A percentile compares a stretch with the other conserved stretches of the same genome.
Evolutionary conservation across 352 stramenopile species (phyloP).

Genomic region (Phytophthora multivora): DNA sequence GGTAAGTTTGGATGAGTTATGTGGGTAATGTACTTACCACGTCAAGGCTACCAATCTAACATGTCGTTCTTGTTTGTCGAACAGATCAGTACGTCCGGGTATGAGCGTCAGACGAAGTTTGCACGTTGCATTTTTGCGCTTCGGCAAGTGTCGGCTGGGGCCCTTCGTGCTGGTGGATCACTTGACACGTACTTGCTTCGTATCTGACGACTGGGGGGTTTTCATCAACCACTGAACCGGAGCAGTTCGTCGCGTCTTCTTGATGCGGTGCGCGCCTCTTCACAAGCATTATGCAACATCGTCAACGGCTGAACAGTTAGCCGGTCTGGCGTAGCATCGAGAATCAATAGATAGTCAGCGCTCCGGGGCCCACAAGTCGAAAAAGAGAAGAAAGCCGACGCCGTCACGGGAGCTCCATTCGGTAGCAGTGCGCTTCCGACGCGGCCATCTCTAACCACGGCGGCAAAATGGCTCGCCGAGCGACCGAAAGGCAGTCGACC

Average conservation of each 20-base stretch:
- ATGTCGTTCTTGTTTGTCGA: conserved; percentile 13
- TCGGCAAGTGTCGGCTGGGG: conserved; percentile 48
- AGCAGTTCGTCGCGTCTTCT: conserved; percentile 31
- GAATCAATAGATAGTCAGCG: conserved; percentile 28
- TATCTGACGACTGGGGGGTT: conserved; percentile 44
- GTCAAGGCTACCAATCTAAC: not conserved
- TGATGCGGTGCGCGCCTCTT: conserved; percentile 35
- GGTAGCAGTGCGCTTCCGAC: conserved; percentile 33
- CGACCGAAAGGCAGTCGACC: conserved; percentile 18
- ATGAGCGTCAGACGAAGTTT: conserved; percentile 70
- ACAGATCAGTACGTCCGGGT: conserved; percentile 44
- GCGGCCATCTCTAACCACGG: conserved; percentile 28
- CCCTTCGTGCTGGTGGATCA: conserved; percentile 63
- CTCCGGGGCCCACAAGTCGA: conserved; percentile 14
- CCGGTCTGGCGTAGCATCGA: conserved; percentile 16
- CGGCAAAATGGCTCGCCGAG: conserved; percentile 30
- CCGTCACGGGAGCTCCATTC: conserved; percentile 9
- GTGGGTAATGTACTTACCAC: conserved; percentile 11
- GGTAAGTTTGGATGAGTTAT: conserved; percentile 39
- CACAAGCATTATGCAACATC: conserved; percentile 18
- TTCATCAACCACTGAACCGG: conserved; percentile 32
- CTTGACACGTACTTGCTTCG: conserved; percentile 66
- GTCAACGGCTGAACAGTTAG: conserved; percentile 17
- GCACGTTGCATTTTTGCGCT: conserved; percentile 55
- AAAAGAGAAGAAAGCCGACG: conserved; percentile 31